Percentiles rank a stretch among this genome's conserved stretches.
These are phyloP conservation scores for Isatis tinctoria DNA, from an alignment of 345 rosid genomes.

Conservation along the genomic window DNA sequence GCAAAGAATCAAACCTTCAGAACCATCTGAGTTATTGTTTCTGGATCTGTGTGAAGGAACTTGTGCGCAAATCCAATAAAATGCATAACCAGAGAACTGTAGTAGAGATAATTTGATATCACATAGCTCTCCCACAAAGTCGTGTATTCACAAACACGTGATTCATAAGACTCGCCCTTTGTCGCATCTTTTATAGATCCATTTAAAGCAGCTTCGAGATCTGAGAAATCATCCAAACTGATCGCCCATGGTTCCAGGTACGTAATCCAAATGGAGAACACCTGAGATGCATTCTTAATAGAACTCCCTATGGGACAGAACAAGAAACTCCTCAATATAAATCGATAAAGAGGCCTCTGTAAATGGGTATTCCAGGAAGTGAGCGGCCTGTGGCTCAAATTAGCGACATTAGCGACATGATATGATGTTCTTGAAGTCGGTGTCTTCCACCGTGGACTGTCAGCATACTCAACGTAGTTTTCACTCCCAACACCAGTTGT, in stretches of 20 bases:
- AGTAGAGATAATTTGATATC: constrained; percentile 77
- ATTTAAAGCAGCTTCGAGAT: constrained; percentile 49
- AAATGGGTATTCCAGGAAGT: constrained; percentile 66
- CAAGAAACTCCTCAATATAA: constrained; percentile 70
- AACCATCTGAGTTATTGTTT: constrained; percentile 72
- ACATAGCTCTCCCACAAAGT: constrained; percentile 68
- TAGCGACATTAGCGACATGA: constrained; percentile 29
- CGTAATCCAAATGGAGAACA: constrained; percentile 72
- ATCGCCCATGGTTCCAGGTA: constrained; percentile 82
- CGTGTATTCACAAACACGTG: constrained; percentile 46
- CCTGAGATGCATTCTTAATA: constrained; percentile 77
- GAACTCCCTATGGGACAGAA: constrained; percentile 71
- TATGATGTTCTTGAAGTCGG: constrained; percentile 39
- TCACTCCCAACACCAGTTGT: constrained; percentile 37
- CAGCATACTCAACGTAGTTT: constrained; percentile 31
- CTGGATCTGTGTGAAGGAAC: constrained; percentile 89
- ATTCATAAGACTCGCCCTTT: constrained; percentile 35
- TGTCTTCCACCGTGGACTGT: constrained; percentile 44
- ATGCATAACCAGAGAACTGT: constrained; percentile 89
- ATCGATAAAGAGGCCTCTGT: constrained; percentile 82
- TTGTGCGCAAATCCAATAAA: constrained; percentile 93
- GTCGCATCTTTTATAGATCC: constrained; percentile 38
- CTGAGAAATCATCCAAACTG: constrained; percentile 56
- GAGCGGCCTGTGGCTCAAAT: constrained; percentile 35
- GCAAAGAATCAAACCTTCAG: constrained; percentile 58